Evolutionary conservation across 257 asterid genomes (phyloP).

Genomic region (Echites panduratus): DNA sequence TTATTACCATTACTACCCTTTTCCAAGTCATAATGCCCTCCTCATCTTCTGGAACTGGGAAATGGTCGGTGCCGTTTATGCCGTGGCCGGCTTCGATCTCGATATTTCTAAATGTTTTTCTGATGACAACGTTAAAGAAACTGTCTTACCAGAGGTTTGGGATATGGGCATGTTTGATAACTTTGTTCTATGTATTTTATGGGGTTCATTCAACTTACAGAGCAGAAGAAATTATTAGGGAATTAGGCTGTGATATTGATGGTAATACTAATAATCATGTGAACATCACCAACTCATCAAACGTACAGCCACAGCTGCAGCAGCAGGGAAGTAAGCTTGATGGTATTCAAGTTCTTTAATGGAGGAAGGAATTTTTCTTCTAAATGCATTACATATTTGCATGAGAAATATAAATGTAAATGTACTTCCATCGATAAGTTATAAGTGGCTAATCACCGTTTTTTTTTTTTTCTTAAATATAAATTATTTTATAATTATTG

Average conservation of each 20-base stretch:
- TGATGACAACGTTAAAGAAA: constrained; percentile 29
- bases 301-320: no score
- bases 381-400: no score
- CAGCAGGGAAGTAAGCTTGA: constrained; percentile 15
- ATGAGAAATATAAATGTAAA: no score
- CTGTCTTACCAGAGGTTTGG: constrained; percentile 37
- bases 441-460: no score
- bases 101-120: constrained; percentile 35
- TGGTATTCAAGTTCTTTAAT: constrained; percentile 16
- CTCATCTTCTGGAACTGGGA: neutral
- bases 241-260: constrained; percentile 3
- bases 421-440: no score
- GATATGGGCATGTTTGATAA: constrained; percentile 25
- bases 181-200: constrained; percentile 32
- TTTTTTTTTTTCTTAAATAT: no score
- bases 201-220: constrained; percentile 39
- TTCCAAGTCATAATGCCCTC: constrained; percentile 19
- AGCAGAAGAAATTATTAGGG: constrained; percentile 25
- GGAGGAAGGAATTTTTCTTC: neutral
- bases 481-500: no score
- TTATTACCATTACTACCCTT: constrained; percentile 11
- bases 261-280: neutral
- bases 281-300: no score
- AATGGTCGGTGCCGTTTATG: constrained; percentile 40
- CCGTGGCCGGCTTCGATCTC: constrained; percentile 41